phyloP scores from a whole-genome alignment of 192 early-diverging fungal genomes.

The Coemansia sp. region DNA sequence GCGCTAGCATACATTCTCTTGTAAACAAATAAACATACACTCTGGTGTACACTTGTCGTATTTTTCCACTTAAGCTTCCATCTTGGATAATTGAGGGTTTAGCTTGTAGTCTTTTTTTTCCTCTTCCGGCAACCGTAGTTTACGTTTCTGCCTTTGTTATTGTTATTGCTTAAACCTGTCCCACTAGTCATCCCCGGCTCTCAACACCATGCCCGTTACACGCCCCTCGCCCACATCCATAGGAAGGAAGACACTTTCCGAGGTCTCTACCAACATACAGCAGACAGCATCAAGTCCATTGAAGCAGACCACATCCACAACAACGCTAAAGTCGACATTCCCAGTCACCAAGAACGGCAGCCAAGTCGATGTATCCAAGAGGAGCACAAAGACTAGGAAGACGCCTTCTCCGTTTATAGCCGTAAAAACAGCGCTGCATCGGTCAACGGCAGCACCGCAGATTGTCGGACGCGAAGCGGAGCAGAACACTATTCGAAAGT shows the following conservation, averaged over 20 bases:
- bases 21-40: slow-evolving; percentile 12
- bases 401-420: slow-evolving; percentile 31
- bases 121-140: not conserved
- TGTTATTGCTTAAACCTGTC: too few species aligned
- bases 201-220: slow-evolving; percentile 36
- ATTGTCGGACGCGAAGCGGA: slow-evolving; percentile 50
- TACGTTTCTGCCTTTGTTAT: not conserved
- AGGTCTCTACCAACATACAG: slow-evolving; percentile 32
- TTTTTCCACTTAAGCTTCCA: not conserved
- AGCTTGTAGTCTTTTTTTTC: not conserved
- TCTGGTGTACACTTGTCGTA: not conserved
- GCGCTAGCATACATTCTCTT: not conserved
- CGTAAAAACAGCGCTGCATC: slow-evolving; percentile 32
- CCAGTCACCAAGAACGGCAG: slow-evolving; percentile 34
- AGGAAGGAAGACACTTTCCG: slow-evolving; percentile 35
- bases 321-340: slow-evolving; percentile 37
- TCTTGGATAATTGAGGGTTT: not conserved
- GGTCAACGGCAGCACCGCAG: slow-evolving; percentile 50
- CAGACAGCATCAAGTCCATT: slow-evolving; percentile 1
- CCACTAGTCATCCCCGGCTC: not conserved
- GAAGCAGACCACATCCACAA: slow-evolving; percentile 11
- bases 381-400: slow-evolving; percentile 15
- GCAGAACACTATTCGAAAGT: slow-evolving; percentile 34
- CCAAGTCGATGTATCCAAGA: not conserved
- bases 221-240: slow-evolving; percentile 24